phyloP scores from a whole-genome alignment of 2,329 filamentous ascomycete species.

The Grosmannia penicillata region DNA sequence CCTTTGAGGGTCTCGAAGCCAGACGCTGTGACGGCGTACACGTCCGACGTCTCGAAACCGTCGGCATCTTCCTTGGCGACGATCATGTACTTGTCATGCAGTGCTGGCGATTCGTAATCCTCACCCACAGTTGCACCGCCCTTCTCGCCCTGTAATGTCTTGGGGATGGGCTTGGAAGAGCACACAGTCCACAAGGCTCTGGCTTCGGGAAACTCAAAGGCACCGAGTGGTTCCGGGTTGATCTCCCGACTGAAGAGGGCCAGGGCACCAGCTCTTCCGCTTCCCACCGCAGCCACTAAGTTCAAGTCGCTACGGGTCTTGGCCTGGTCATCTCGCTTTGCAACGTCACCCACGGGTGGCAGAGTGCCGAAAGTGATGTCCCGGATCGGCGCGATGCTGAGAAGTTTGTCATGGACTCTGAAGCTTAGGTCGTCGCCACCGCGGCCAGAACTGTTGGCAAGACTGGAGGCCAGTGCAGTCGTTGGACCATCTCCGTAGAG shows the following conservation, averaged over 20 bases:
- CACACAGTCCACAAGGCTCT: slow-evolving; percentile 70
- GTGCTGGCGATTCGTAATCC: slow-evolving; percentile 43
- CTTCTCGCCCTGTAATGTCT: slow-evolving; percentile 37
- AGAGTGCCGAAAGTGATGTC: slow-evolving; percentile 56
- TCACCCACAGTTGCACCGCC: slow-evolving; percentile 31
- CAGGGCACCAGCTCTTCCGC: slow-evolving; percentile 52
- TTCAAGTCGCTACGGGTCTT: slow-evolving; percentile 42
- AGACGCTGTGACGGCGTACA: slow-evolving; percentile 60
- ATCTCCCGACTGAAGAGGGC: slow-evolving; percentile 67
- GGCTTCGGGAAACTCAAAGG: slow-evolving; percentile 58
- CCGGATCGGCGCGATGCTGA: slow-evolving; percentile 67
- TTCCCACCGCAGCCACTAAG: slow-evolving; percentile 46
- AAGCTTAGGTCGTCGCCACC: slow-evolving; percentile 52
- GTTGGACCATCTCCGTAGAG: slow-evolving; percentile 45
- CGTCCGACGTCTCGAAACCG: slow-evolving; percentile 61
- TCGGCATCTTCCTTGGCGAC: slow-evolving; percentile 57
- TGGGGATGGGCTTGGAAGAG: slow-evolving; percentile 51
- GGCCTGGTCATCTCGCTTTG: slow-evolving; percentile 22
- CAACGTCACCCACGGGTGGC: slow-evolving; percentile 24
- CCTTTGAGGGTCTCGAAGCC: slow-evolving; percentile 62
- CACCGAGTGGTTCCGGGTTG: slow-evolving; percentile 54
- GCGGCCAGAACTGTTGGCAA: slow-evolving; percentile 17
- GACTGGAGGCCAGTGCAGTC: neutral
- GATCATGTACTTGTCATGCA: slow-evolving; percentile 70
- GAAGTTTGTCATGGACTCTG: slow-evolving; percentile 59